phyloP scores from a whole-genome alignment of 2,329 filamentous ascomycete species.

The Verticillium nubilum region DNA sequence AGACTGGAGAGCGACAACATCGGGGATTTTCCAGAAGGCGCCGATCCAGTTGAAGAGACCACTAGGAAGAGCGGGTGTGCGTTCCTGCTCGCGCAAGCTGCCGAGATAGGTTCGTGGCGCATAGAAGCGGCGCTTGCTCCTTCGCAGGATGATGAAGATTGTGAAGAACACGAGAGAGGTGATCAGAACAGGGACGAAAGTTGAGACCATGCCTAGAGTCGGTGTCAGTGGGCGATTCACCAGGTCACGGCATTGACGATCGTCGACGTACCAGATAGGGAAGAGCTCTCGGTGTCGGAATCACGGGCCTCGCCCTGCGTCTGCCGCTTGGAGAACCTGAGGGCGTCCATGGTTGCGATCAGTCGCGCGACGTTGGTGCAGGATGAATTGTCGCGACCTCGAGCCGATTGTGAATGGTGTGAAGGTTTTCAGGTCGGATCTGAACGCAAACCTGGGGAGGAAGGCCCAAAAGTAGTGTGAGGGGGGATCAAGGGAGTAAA shows the following conservation, averaged over 20 bases:
- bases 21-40: slow-evolving; percentile 58
- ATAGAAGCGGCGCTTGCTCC: slow-evolving; percentile 40
- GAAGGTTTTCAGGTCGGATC: not conserved
- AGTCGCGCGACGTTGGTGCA: not conserved
- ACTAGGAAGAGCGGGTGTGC: slow-evolving; percentile 48
- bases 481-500: not conserved
- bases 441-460: not conserved
- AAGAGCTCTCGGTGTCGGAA: not conserved
- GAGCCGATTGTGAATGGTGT: not conserved
- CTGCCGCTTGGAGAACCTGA: not conserved
- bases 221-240: not conserved
- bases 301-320: not conserved
- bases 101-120: slow-evolving; percentile 45
- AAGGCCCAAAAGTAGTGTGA: not conserved
- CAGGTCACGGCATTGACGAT: not conserved
- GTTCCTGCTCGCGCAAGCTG: slow-evolving; percentile 43
- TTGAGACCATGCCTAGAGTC: slow-evolving; percentile 34
- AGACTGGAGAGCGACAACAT: slow-evolving; percentile 75
- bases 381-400: not conserved
- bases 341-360: not conserved
- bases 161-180: slow-evolving; percentile 35
- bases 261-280: not conserved
- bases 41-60: slow-evolving; percentile 58
- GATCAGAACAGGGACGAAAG: slow-evolving; percentile 46
- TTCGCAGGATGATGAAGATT: slow-evolving; percentile 40